Conservation (phyloP, 2,329 filamentous ascomycete genomes). For the Fusarium dlaminii region DNA sequence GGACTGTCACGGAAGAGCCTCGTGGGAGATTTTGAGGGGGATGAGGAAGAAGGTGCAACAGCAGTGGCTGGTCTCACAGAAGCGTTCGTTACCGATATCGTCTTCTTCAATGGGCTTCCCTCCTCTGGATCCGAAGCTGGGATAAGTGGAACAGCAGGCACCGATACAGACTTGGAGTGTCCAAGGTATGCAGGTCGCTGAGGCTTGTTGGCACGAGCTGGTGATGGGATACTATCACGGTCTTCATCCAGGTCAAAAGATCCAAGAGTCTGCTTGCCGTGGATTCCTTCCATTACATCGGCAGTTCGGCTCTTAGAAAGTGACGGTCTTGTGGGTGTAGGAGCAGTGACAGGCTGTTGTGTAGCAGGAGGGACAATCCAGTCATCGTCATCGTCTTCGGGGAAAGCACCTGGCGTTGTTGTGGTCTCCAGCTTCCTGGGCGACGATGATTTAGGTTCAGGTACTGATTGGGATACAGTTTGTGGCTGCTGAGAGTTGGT, state of each 20-base stretch:
- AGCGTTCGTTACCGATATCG: slow-evolving; percentile 68
- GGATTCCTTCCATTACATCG: slow-evolving; percentile 68
- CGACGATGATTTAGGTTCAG: slow-evolving; percentile 44
- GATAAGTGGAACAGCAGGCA: slow-evolving; percentile 60
- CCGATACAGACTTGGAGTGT: slow-evolving; percentile 71
- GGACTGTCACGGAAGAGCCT: slow-evolving; percentile 75
- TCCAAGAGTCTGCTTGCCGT: slow-evolving; percentile 58
- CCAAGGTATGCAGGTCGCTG: slow-evolving; percentile 35
- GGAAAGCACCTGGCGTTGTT: slow-evolving; percentile 68
- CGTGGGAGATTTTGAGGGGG: slow-evolving; percentile 66
- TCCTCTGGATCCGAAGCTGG: slow-evolving; percentile 27
- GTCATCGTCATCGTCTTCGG: slow-evolving; percentile 64
- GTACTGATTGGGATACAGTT: slow-evolving; percentile 41
- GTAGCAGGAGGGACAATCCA: slow-evolving; percentile 67
- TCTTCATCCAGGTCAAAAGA: slow-evolving; percentile 47
- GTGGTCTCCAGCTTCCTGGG: slow-evolving; percentile 46
- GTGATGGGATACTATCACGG: slow-evolving; percentile 17
- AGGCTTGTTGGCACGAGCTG: slow-evolving; percentile 15
- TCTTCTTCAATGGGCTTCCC: slow-evolving; percentile 62
- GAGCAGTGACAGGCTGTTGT: slow-evolving; percentile 40
- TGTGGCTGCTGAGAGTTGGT: slow-evolving; percentile 45
- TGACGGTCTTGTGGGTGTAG: slow-evolving; percentile 55
- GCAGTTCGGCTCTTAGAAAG: slow-evolving; percentile 69
- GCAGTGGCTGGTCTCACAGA: slow-evolving; percentile 57
- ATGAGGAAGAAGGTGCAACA: slow-evolving; percentile 54